Percentiles rank a stretch among this genome's conserved stretches.
Evolutionary conservation across 2,329 filamentous ascomycete species (phyloP).

Genomic region (Incumbomyces delicatus): DNA sequence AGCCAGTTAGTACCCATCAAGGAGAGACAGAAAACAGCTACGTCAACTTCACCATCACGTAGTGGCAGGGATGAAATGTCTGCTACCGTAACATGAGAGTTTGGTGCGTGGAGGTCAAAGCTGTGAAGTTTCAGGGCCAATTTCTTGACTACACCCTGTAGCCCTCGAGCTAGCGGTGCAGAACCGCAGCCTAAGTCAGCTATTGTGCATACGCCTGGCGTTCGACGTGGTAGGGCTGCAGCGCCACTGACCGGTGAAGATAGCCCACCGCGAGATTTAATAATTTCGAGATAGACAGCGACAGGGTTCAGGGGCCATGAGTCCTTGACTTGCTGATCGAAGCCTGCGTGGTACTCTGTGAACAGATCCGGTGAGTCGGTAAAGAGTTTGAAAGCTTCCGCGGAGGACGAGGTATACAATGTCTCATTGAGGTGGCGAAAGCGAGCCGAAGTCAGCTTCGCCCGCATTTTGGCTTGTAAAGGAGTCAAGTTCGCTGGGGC

Average conservation of each 20-base stretch:
- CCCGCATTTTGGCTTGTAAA: conserved; percentile 85
- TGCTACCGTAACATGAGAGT: conserved; percentile 68
- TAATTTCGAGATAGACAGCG: conserved; percentile 67
- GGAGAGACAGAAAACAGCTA: conserved; percentile 90
- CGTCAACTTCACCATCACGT: conserved; percentile 63
- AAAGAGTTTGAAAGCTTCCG: conserved; percentile 75
- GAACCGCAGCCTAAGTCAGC: conserved; percentile 93
- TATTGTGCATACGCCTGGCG: conserved; percentile 60
- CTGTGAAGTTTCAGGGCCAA: conserved; percentile 67
- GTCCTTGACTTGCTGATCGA: conserved; percentile 82
- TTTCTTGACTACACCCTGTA: conserved; percentile 47
- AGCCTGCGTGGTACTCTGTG: conserved; percentile 89
- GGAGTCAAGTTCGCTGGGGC: conserved; percentile 64
- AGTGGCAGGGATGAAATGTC: conserved; percentile 82
- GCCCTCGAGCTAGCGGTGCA: conserved; percentile 63
- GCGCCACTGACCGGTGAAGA: conserved; percentile 15
- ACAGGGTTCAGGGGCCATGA: conserved; percentile 96
- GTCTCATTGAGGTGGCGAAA: conserved; percentile 97
- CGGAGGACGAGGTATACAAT: conserved; percentile 84
- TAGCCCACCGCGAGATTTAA: conserved; percentile 50
- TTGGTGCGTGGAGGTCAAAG: conserved; percentile 76
- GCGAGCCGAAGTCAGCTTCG: conserved; percentile 86
- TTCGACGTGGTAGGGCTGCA: conserved; percentile 57
- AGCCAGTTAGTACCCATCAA: conserved; percentile 99
- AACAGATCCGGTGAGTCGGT: conserved; percentile 83